Evolutionary conservation across 805 yeast species (phyloP).

Genomic region (Candida boidinii): DNA sequence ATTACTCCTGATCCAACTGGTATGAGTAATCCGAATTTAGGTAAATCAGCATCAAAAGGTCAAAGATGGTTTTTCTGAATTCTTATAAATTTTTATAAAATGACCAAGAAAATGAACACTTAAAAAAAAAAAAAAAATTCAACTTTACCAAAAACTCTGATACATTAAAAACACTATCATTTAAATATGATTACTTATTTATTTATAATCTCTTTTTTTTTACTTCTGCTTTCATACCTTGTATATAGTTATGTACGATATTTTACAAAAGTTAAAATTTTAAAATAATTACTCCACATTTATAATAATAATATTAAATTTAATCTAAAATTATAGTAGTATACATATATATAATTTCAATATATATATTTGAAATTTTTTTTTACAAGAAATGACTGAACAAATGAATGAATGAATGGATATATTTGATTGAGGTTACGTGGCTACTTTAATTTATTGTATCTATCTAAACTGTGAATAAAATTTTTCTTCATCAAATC

Average conservation of each 20-base stretch:
- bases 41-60: conserved; percentile 39
- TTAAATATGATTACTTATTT: too few relatives aligned
- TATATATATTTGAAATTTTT: neutral
- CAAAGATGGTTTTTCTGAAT: conserved; percentile 54
- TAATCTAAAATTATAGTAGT: too few relatives aligned
- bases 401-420: too few relatives aligned
- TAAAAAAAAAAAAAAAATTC: too few relatives aligned
- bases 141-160: too few relatives aligned
- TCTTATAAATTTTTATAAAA: neutral
- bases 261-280: too few relatives aligned
- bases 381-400: neutral
- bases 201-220: too few relatives aligned
- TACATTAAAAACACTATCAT: too few relatives aligned
- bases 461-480: conserved; percentile 53
- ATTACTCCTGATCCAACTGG: conserved; percentile 20
- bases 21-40: conserved; percentile 38
- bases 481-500: conserved; percentile 70
- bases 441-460: too few relatives aligned
- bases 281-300: too few relatives aligned
- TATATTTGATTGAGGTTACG: too few relatives aligned
- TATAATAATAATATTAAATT: too few relatives aligned
- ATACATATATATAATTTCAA: conserved; percentile 1
- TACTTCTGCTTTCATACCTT: neutral
- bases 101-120: neutral
- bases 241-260: neutral